Base-by-base conservation (phyloP, 1,284 basidiomycete genomes). In the Anthracocystis panici-leucophaei region DNA sequence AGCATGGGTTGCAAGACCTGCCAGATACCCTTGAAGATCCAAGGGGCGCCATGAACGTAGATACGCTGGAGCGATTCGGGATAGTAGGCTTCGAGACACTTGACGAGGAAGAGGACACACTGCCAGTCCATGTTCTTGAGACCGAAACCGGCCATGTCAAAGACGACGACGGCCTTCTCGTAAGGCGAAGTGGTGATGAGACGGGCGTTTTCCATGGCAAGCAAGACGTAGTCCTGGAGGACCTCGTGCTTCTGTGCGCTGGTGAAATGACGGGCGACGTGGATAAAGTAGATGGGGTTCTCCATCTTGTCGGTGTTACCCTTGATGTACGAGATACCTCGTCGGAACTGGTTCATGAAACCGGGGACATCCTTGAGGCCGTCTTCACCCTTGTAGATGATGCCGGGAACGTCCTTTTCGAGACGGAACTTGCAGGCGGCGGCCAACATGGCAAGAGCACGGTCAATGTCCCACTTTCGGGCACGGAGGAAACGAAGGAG, bases 41-140 rank as follows among this genome's bases (percentile, higher is more conserved):
- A 85, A 23, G 83, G 83, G 7, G 83, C 83, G 45, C 75, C 74
- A 69, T 85, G 82, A 45, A 85, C 73, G 64, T 85, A 85, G 58
- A 85, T 81, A 53, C 82, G 82, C 62, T 83, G 83, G 20, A 85
- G 79, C 10, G 82, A 85, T 60, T 85, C 83, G 33, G 83, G 83
- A 53, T 82, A 85, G 75, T 80, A 84, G 35, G 83, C 81, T 57
- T 85, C 83, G 46, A 85, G 78, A 68, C 82, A 85, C 71, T 83
- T 82, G 67, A 84, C 74, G 52, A 85, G 77, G 77, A 83, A 84
- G 44, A 82, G 70, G 9, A 85, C 80, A 31, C 81, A 81, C 57
- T 82, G 77, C 83, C 83, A 85, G 78, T 85, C 83, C 80, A 83
- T 84, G 69, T 85, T 85, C 66, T 84, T 84, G 65, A 85, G 79